Conservation (phyloP, 495 filamentous ascomycete genomes). For the Penicillium macrosclerotiorum region DNA sequence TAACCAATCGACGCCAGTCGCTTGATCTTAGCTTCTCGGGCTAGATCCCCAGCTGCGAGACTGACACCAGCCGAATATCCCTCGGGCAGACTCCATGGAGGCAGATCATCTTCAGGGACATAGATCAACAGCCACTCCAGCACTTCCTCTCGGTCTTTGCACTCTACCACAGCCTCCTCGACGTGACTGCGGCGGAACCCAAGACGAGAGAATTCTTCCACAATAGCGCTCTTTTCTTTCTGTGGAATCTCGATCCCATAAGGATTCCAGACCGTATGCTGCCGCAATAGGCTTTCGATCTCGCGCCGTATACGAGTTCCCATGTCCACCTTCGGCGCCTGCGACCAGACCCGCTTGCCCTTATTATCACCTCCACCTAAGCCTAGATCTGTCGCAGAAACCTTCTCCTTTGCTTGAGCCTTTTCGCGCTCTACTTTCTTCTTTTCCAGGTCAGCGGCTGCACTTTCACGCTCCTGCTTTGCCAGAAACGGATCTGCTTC, state of each 20-base stretch:
- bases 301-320: slow-evolving; percentile 70
- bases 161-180: slow-evolving; percentile 81
- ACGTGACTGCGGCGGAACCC: slow-evolving; percentile 86
- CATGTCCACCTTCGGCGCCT: slow-evolving; percentile 89
- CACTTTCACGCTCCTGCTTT: slow-evolving; percentile 73
- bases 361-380: slow-evolving; percentile 32
- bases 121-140: slow-evolving; percentile 93
- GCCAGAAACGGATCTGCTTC: slow-evolving; percentile 91
- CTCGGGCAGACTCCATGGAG: slow-evolving; percentile 85
- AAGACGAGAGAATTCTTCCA: slow-evolving; percentile 70
- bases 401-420: slow-evolving; percentile 59
- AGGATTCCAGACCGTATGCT: slow-evolving; percentile 83
- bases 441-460: slow-evolving; percentile 67
- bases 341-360: slow-evolving; percentile 70
- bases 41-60: slow-evolving; percentile 75
- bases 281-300: slow-evolving; percentile 74
- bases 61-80: slow-evolving; percentile 84
- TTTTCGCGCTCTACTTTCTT: slow-evolving; percentile 62
- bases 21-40: slow-evolving; percentile 74
- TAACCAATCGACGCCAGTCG: slow-evolving; percentile 82
- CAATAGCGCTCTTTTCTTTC: slow-evolving; percentile 53
- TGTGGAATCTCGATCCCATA: slow-evolving; percentile 62
- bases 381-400: slow-evolving; percentile 46
- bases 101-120: slow-evolving; percentile 94
- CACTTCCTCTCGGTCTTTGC: slow-evolving; percentile 89